A percentile compares a stretch with the other conserved stretches of the same genome.
Conservation (phyloP, 345 rosid species). For the Carallia brachiata region DNA sequence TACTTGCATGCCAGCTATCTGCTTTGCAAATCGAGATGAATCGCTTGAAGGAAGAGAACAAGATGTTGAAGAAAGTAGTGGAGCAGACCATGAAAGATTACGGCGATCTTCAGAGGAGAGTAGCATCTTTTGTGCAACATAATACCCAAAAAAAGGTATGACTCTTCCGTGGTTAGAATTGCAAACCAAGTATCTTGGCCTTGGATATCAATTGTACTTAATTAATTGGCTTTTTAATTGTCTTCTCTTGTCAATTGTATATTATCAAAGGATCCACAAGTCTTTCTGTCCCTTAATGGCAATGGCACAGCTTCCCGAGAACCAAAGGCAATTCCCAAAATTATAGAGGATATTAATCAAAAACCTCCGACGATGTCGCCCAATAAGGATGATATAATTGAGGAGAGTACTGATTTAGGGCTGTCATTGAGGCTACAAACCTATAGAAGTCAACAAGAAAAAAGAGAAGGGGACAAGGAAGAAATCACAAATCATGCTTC, state of each 20-base stretch:
- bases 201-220: neutral
- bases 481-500: slow-evolving; percentile 3
- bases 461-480: slow-evolving; percentile 8
- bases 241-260: neutral
- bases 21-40: slow-evolving; percentile 51
- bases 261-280: slow-evolving; percentile 27
- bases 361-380: neutral
- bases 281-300: slow-evolving; percentile 32
- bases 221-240: neutral
- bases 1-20: slow-evolving; percentile 30
- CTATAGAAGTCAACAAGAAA: neutral
- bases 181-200: too few species aligned
- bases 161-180: neutral
- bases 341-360: neutral
- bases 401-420: slow-evolving; percentile 35
- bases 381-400: neutral
- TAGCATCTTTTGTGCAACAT: slow-evolving; percentile 39
- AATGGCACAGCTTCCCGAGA: slow-evolving; percentile 19
- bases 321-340: slow-evolving; percentile 8
- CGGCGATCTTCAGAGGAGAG: slow-evolving; percentile 48
- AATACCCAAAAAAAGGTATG: slow-evolving; percentile 31
- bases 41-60: slow-evolving; percentile 59
- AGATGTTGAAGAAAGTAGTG: slow-evolving; percentile 44
- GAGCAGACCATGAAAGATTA: slow-evolving; percentile 62
- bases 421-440: slow-evolving; percentile 46